These are phyloP conservation scores for Solanum hybrid DNA, from an alignment of 305 asterid genomes.

Conservation along the genomic window DNA sequence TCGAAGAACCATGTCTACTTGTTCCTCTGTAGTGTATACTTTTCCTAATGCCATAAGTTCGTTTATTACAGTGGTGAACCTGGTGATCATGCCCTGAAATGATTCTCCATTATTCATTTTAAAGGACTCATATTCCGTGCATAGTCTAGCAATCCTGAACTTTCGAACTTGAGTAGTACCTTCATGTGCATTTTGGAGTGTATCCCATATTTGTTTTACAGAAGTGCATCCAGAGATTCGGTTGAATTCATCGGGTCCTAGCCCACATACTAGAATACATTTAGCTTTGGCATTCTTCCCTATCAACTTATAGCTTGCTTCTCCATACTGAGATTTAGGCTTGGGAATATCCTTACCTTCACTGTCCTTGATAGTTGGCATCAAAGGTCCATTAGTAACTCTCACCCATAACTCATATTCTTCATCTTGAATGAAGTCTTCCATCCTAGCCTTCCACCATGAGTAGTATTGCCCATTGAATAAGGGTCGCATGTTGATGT, in stretches of 20 bases:
- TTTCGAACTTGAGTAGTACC: neutral
- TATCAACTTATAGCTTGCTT: neutral
- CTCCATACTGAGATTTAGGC: neutral
- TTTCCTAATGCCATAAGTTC: neutral
- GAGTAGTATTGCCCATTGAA: neutral
- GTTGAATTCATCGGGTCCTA: too few relatives aligned
- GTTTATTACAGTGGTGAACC: neutral
- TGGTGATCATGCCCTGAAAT: neutral
- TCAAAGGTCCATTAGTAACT: neutral
- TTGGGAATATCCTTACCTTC: neutral
- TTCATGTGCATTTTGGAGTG: neutral
- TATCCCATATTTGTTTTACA: neutral
- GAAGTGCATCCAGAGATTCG: neutral
- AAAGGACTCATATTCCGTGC: neutral
- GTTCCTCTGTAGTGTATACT: neutral
- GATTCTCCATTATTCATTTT: neutral
- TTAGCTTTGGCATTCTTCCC: neutral
- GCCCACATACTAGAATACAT: neutral
- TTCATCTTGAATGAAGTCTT: neutral
- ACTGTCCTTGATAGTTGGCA: neutral
- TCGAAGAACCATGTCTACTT: neutral
- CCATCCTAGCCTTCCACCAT: neutral
- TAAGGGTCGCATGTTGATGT: neutral
- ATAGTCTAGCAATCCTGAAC: neutral
- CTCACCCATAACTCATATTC: neutral